phyloP scores from a whole-genome alignment of 2,329 filamentous ascomycete genomes.

The Capronia epimyces region DNA sequence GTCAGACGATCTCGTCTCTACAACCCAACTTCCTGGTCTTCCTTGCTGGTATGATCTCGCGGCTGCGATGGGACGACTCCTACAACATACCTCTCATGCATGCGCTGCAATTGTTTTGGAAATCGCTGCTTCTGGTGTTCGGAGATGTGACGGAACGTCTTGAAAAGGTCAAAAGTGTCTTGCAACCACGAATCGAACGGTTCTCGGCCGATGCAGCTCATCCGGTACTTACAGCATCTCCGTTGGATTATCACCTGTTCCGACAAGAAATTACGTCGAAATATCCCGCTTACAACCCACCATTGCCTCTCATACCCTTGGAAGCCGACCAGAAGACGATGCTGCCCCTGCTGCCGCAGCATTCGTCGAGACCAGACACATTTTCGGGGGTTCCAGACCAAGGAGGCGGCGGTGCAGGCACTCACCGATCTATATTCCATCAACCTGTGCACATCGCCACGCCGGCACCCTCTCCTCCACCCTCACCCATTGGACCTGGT shows the following conservation, averaged over 20 bases:
- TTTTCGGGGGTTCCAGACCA: constrained; percentile 46
- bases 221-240: constrained; percentile 74
- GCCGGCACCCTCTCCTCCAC: constrained; percentile 88
- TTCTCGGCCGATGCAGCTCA: constrained; percentile 58
- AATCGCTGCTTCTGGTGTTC: constrained; percentile 78
- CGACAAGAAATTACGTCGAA: constrained; percentile 96
- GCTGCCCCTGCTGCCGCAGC: constrained; percentile 74
- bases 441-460: constrained; percentile 99
- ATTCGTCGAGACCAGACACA: constrained; percentile 59
- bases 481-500: constrained; percentile 74
- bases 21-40: constrained; percentile 26
- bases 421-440: constrained; percentile 70
- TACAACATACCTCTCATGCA: constrained; percentile 54
- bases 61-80: constrained; percentile 62
- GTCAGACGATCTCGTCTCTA: constrained; percentile 18
- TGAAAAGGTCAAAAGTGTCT: constrained; percentile 65
- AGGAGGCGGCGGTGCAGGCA: constrained; percentile 32
- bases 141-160: constrained; percentile 67
- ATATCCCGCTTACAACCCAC: constrained; percentile 92
- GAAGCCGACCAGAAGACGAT: constrained; percentile 89
- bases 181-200: constrained; percentile 53
- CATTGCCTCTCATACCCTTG: constrained; percentile 72
- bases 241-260: constrained; percentile 92
- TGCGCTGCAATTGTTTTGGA: constrained; percentile 84
- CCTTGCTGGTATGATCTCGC: constrained; percentile 26